Evolutionary conservation across 2,329 filamentous ascomycete species (phyloP), one percentile per base, ranked within the genome.

Genomic region (Sphaceloma murrayae): DNA sequence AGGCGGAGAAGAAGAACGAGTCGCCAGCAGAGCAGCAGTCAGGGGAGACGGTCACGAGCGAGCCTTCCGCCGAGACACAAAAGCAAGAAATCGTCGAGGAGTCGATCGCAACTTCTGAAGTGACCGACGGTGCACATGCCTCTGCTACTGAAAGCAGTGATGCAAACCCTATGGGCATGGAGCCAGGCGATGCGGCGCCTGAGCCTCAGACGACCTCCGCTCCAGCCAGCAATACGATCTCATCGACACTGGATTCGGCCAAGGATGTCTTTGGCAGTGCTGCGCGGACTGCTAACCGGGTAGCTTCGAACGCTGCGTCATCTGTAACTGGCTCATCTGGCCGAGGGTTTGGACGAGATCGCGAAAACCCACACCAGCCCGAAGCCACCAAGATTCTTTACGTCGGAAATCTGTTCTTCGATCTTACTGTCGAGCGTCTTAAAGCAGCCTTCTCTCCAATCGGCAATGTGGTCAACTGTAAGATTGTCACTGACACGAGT

Each of bases 371-470:
- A 17, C 10, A 21, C 46, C 27, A 47, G 46, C 8, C 43, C 50
- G 22, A 44, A 52, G n/a, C 64, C 64, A 13, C 66, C 39, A 62
- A 63, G 49, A 72, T 67, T 5, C 53, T 85, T 46, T 85, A 80
- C 54, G 57, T 85, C 50, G 79, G 78, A 48, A 85, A 85, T 61
- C 63, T 85, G 34, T 78, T 77, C 59, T 85, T 77, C 58, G 79
- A 85, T 56, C 72, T 81, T 46, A 77, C 72, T 4, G 69, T 74
- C 4, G 69, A 74, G 21, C 73, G 81, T 51, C 54, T 86, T 34
- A 66, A 69, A 53, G 67, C 70, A 40, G 71, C 77, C 34, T 80
- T 84, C 57, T 59, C 64, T 49, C 67, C 71, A 36, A 79, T 77
- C 63, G 72, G 80, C 38, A 60, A 65, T 8, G 63, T 85, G 47